Percentiles rank a stretch among this genome's conserved stretches.
Conservation (phyloP, 805 yeast genomes). For the Sungouiozyma ichnusensis region DNA sequence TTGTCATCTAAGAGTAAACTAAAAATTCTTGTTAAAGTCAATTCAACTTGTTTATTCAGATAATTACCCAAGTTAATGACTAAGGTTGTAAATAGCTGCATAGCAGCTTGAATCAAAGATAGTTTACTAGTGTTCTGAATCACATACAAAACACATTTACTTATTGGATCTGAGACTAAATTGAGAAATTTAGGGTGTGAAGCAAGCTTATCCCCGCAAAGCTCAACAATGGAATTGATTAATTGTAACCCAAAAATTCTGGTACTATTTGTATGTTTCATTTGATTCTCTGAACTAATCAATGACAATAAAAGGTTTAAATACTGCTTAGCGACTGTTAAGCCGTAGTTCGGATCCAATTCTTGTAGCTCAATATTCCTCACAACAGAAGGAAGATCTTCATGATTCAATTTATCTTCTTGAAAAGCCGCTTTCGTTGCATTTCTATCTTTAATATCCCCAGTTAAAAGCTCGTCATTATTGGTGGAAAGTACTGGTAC, state of each 20-base stretch:
- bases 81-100: conserved; percentile 66
- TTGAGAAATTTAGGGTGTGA: conserved; percentile 55
- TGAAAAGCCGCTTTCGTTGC: conserved; percentile 2
- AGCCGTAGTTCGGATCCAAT: conserved; percentile 45
- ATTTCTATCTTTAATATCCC: conserved; percentile 2
- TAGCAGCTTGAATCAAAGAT: conserved; percentile 59
- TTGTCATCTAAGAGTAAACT: conserved; percentile 35
- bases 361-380: conserved; percentile 1
- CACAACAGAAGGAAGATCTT: conserved; percentile 1
- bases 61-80: conserved; percentile 53
- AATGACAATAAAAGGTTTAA: conserved; percentile 67
- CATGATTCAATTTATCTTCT: conserved; percentile 4
- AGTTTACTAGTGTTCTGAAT: conserved; percentile 65
- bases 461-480: background rate
- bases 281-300: conserved; percentile 71
- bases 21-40: conserved; percentile 54
- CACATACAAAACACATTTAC: conserved; percentile 73
- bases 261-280: conserved; percentile 78
- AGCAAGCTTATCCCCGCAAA: conserved; percentile 54
- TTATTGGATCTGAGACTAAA: conserved; percentile 68
- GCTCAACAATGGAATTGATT: conserved; percentile 70
- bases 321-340: conserved; percentile 67
- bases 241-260: conserved; percentile 73
- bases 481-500: background rate
- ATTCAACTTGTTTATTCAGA: conserved; percentile 73